These are phyloP conservation scores for Pythium guiyangense DNA, from an alignment of 352 stramenopile genomes.

Conservation along the genomic window DNA sequence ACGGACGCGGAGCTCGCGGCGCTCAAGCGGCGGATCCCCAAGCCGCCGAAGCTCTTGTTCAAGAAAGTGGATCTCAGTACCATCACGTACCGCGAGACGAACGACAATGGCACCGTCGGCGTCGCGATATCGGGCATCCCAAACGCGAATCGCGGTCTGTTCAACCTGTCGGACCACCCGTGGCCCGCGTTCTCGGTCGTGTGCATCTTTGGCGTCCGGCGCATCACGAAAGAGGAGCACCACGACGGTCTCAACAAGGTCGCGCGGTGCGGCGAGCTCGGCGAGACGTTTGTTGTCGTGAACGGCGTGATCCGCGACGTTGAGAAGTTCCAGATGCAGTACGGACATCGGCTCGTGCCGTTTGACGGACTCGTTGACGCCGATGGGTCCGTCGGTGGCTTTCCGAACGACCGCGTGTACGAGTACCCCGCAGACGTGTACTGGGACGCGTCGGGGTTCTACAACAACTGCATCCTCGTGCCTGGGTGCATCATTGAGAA, in stretches of 20 bases:
- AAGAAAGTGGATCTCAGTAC: constrained; percentile 83
- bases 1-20: constrained; percentile 78
- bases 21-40: constrained; percentile 76
- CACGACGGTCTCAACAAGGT: constrained; percentile 88
- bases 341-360: constrained; percentile 72
- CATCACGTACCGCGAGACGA: constrained; percentile 81
- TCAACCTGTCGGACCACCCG: constrained; percentile 73
- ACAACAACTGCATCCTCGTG: constrained; percentile 90
- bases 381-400: constrained; percentile 77
- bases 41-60: constrained; percentile 77
- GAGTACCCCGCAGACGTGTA: constrained; percentile 83
- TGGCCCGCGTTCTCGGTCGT: constrained; percentile 87
- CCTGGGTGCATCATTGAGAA: constrained; percentile 80
- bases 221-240: constrained; percentile 85
- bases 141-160: constrained; percentile 74
- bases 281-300: constrained; percentile 86
- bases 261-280: constrained; percentile 73
- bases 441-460: constrained; percentile 84
- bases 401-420: constrained; percentile 86
- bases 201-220: constrained; percentile 83
- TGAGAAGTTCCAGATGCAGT: constrained; percentile 87
- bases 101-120: constrained; percentile 85
- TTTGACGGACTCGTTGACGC: constrained; percentile 84
- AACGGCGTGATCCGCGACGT: constrained; percentile 83
- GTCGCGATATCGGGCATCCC: constrained; percentile 81